Base-by-base conservation (phyloP, 192 early-diverging fungal genomes). In the Coemansia pectinata region DNA sequence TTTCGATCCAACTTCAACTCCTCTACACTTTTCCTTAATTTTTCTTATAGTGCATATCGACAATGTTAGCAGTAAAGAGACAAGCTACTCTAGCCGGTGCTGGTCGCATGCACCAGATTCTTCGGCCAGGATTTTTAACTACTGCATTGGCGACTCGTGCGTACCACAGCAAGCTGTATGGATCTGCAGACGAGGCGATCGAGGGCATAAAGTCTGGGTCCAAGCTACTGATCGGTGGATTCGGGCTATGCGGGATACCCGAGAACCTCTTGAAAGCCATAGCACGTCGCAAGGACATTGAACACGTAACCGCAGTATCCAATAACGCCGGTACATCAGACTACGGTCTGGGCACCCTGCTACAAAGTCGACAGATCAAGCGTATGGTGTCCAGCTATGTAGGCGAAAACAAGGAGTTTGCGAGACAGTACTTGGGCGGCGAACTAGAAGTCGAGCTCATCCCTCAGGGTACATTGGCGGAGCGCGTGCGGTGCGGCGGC, bases 351-450 rank as follows among this genome's bases (percentile, higher is more conserved):
- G 91, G 91, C 27, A 76, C 86, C 19, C 70, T 93, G 33, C 77
- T 91, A 62, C 82, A 89, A 65, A 87, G 73, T 15, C 85, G 86
- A 15, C 89, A 93, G 87, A 89, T 93, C 83, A 91, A 90, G 71
- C 88, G 90, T 57, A 93, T 93, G 90, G 85, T 93, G 44, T 87
- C 85, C 17, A 86, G 84, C 66, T 93, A 93, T 65, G 90, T 92
- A 11, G 92, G 90, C 45, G 90, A 93, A 65, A 93, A 93, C 85
- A 86, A 88, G 61, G 92, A 93, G 71, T 93, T 93, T 80, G 89
- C 89, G 53, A 80, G 90, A 33, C 92, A 93, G 71, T 93, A 93
- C 55, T 84, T 93, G 21, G 79, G 83, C 60, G 92, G 92, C n/a
- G 92, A 93, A 66, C 85, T 92, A 19, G 92, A 93, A 62, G 92